Conservation (phyloP, 768 basidiomycete species). For the Boletus subparvulus region DNA sequence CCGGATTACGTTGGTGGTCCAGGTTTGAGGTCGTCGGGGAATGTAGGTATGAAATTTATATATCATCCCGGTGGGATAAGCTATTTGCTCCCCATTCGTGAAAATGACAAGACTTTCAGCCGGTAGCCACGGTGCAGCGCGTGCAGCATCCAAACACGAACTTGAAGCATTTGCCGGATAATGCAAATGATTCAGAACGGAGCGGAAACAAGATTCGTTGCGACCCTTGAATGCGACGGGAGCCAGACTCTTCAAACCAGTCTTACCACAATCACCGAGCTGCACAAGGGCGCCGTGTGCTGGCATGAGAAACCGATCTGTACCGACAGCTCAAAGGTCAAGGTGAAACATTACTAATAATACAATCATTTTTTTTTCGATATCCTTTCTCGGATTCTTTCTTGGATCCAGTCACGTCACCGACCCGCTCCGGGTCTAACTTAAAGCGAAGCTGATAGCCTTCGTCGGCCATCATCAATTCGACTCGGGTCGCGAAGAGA, state of each 20-base stretch:
- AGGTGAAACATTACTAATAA: slow-evolving; percentile 16
- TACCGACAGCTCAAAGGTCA: slow-evolving; percentile 16
- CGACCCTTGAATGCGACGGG: slow-evolving; percentile 10
- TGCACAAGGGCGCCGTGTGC: not conserved
- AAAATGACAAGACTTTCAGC: slow-evolving; percentile 20
- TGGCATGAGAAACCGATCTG: slow-evolving; percentile 21
- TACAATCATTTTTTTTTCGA: not conserved
- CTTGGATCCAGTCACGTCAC: slow-evolving; percentile 6
- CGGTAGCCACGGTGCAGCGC: slow-evolving; percentile 21
- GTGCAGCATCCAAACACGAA: slow-evolving; percentile 10
- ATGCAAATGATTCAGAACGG: slow-evolving; percentile 12
- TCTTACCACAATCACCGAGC: not conserved
- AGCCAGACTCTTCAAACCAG: slow-evolving; percentile 1
- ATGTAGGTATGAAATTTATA: slow-evolving; percentile 25
- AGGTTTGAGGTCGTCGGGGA: slow-evolving; percentile 11
- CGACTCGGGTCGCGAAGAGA: slow-evolving; percentile 15
- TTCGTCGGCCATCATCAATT: slow-evolving; percentile 23
- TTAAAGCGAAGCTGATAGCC: slow-evolving; percentile 26
- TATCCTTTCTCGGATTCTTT: slow-evolving; percentile 16
- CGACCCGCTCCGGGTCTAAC: slow-evolving; percentile 7
- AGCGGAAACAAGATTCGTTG: slow-evolving; percentile 17
- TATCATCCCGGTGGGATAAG: slow-evolving; percentile 27
- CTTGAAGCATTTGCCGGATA: slow-evolving; percentile 4
- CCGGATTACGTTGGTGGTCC: slow-evolving; percentile 5
- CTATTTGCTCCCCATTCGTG: slow-evolving; percentile 11